Evolutionary conservation across 2,329 filamentous ascomycete genomes (phyloP), one percentile per base, ranked within the genome.

Genomic region (Monilinia aucupariae): DNA sequence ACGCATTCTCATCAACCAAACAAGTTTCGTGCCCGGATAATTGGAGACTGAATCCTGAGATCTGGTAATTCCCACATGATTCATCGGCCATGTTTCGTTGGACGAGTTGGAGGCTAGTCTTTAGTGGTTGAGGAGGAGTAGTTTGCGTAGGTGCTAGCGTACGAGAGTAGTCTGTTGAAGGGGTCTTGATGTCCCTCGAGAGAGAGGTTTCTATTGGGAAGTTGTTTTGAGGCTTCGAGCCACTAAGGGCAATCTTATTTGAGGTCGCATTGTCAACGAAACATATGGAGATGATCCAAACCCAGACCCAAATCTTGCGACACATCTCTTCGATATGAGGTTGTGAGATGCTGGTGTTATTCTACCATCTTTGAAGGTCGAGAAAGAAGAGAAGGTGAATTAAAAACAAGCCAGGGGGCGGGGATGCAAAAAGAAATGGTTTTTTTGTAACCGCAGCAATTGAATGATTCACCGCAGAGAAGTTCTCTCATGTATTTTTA

Each of bases 1-100:
- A 54, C 15, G 39, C 59, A 34, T 53, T 55, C 5, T 55, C 27
- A 25, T 61, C 59, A 9, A 61, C 39, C 20, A n/a, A 9, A 47
- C 59, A 61, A 48, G 9, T 20, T 7, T 54, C 13, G 4, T 22
- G 10, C 8, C 0, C 3, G 1, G 30, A 5, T 15, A 61, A 48
- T 6, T 12, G 2, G 10, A 61, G 50, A 34, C 30, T 47, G 17
- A 61, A 61, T 25, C 27, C n/a, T 15, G 49, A 37, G 12, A 61
- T 48, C 4, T 34, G 17, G 20, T 55, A 61, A 13, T 25, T 10
- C 2, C 59, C 59, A 25, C 59, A 61, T 25, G 49, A 47, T 30
- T 20, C 22, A 7, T 9, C 20, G 4, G 47, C 10, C 30, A 27
- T 25, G n/a, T 9, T 15, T 6, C 54, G 27, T 25, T 58, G 34